Percentiles rank a stretch among this genome's conserved stretches.
These are phyloP conservation scores for Massarina eburnea DNA, from an alignment of 2,329 filamentous ascomycete species.

Conservation along the genomic window DNA sequence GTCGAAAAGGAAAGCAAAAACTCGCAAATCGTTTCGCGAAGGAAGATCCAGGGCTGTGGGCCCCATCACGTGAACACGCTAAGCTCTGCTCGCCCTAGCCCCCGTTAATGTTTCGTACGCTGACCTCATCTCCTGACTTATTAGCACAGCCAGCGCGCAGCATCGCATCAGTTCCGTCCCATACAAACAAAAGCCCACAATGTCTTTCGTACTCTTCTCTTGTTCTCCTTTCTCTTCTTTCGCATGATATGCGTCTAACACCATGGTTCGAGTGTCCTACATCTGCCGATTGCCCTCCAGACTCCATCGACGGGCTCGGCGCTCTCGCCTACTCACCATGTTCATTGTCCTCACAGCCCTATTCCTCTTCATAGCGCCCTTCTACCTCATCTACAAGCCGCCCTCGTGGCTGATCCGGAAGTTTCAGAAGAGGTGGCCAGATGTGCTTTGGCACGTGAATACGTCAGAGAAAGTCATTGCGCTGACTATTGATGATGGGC, in stretches of 20 bases:
- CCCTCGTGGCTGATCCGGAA: constrained; percentile 70
- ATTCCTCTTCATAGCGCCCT: constrained; percentile 20
- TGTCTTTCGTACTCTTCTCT: not conserved
- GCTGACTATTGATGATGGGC: constrained; percentile 85
- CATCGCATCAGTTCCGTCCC: not conserved
- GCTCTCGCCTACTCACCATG: constrained; percentile 42
- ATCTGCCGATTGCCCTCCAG: constrained; percentile 40
- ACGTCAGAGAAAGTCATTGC: constrained; percentile 68
- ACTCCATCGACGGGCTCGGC: constrained; percentile 38
- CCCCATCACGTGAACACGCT: not conserved
- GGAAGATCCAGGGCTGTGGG: not conserved
- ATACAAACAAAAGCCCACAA: not conserved
- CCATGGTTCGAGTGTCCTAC: constrained; percentile 31
- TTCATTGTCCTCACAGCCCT: constrained; percentile 27
- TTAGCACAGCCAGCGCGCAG: not conserved
- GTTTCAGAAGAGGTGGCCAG: constrained; percentile 71
- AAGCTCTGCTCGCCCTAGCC: not conserved
- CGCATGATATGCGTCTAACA: constrained; percentile 1
- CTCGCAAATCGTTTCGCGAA: not conserved
- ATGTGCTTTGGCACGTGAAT: constrained; percentile 73
- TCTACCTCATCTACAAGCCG: constrained; percentile 79
- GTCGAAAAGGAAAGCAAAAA: not conserved
- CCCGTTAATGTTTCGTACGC: not conserved
- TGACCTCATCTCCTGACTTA: constrained; percentile 2
- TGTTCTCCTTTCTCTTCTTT: not conserved